Base-by-base conservation (phyloP, 441 rosid species). In the Corymbia calophylla region DNA sequence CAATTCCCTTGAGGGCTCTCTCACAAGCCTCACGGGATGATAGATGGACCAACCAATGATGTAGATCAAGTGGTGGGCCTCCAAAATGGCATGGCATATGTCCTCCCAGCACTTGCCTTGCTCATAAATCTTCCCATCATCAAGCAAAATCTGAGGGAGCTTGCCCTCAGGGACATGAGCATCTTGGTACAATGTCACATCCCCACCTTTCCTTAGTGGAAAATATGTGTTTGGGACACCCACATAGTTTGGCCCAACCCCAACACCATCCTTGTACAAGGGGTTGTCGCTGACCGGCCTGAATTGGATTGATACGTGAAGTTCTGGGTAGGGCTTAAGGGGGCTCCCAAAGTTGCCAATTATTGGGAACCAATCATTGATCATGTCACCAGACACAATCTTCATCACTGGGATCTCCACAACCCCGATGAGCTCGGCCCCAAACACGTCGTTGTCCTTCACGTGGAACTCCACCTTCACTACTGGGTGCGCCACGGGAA, bases 371-470 rank as follows among this genome's bases (percentile, higher is more conserved):
- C 94, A 91, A 47, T 92, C 94, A 19, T 92, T 92, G 51, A 93
- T 88, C 88, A 87, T 90, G 86, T 91, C 53, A 39, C 98, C 95
- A 3, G 95, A 89, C 39, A 93, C 23, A n/a, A 97, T 62, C 80
- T 93, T 95, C 23, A 93, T 93, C 21, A 87, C 96, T 0, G 95
- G 88, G 16, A 97, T 93, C 51, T 94, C 95, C 87, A 95, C 97
- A 5, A 91, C 94, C 15, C 98, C 97, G 11, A 95, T 95, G 87
- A 94, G 95, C 91, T 97, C 95, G 16, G 97, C 98, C 48, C 98
- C 99, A n/a, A 96, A 95, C 87, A 95, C 92, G 73, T 97, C 98
- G 70, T 96, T 97, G 86, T 97, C 99, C 92, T 97, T 97, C 12
- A 97, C 99, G 87, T 92, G 94, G 89, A 97, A 95, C 90, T 95